These are phyloP conservation scores for Aspergillus versicolor DNA, from an alignment of 2,329 filamentous ascomycete species.

Conservation along the genomic window DNA sequence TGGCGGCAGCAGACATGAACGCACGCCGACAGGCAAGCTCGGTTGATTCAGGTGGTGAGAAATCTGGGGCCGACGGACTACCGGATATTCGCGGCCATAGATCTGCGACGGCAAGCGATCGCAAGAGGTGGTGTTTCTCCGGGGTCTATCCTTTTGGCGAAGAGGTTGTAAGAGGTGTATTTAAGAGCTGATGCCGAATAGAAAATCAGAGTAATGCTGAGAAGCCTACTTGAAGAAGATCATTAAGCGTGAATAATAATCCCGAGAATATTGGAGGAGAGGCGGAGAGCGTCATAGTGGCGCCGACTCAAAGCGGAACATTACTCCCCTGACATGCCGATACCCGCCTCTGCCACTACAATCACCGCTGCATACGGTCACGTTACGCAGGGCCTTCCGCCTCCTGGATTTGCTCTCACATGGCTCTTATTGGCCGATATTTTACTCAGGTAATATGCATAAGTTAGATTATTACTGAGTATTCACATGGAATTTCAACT, in stretches of 20 bases:
- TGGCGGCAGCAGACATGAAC: slow-evolving; percentile 27
- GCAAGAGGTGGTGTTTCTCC: background rate
- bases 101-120: slow-evolving; percentile 6
- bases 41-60: slow-evolving; percentile 16
- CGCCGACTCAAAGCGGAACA: slow-evolving; percentile 16
- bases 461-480: background rate
- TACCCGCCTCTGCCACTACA: slow-evolving; percentile 25
- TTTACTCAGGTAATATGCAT: background rate
- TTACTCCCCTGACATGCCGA: slow-evolving; percentile 34
- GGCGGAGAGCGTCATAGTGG: slow-evolving; percentile 14
- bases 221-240: background rate
- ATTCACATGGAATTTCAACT: background rate
- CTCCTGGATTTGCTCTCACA: slow-evolving; percentile 14
- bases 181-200: background rate
- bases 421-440: background rate
- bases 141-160: background rate
- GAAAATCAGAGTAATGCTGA: background rate
- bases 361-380: slow-evolving; percentile 16
- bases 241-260: slow-evolving; percentile 1
- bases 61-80: slow-evolving; percentile 28
- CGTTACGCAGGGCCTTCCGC: slow-evolving; percentile 21
- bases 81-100: slow-evolving; percentile 28
- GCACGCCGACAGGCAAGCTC: slow-evolving; percentile 8
- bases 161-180: background rate
- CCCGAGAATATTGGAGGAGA: slow-evolving; percentile 6